Evolutionary conservation across 352 stramenopile species (phyloP), one percentile per base, ranked within the genome.

Genomic region (Globisporangium rhizosaccharum): DNA sequence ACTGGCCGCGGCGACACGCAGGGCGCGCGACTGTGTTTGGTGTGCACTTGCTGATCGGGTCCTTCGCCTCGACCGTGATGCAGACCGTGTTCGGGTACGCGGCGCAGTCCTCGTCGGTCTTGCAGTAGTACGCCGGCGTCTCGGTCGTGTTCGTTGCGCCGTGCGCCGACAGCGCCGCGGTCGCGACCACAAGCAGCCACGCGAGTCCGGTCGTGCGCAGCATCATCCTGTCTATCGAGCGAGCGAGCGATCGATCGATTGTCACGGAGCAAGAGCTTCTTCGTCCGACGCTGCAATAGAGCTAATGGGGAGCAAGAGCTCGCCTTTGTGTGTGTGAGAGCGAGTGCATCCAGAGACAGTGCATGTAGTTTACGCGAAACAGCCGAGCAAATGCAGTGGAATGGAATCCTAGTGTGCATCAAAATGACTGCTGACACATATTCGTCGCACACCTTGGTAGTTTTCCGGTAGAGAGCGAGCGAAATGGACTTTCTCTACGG

Each of bases 11-110:
- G 15, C 75, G 81, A 51, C 85, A 94, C 23, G 83, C 85, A 0
- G 82, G 82, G 4, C 82, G 82, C 63, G 75, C 72, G 37, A 72
- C 61, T 11, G 84, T 88, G 69, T 94, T 90, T 51, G 85, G 85
- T 41, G 85, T 94, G 68, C 85, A 94, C 63, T 94, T 94, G 51
- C 71, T 78, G 17, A 82, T 68, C 55, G 84, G 69, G 51, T 83
- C 82, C 48, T 92, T 87, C 48, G 75, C 76, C 63, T 90, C 79
- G 42, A 94, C 74, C 23, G 70, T 72, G 61, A 94, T 92, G 68
- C 85, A 94, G 49, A 78, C 81, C 8, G 85, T 92, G 45, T 70
- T 75, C 0, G 81, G 67, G 59, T 71, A 94, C 6, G 65, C 79
- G 1, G 68, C 73, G 57, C 85, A 94, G 66, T 94, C 83, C 9